Percentiles rank a stretch among this genome's conserved stretches.
phyloP scores from a whole-genome alignment of 805 yeast genomes.

The Myxozyma mucilagina region DNA sequence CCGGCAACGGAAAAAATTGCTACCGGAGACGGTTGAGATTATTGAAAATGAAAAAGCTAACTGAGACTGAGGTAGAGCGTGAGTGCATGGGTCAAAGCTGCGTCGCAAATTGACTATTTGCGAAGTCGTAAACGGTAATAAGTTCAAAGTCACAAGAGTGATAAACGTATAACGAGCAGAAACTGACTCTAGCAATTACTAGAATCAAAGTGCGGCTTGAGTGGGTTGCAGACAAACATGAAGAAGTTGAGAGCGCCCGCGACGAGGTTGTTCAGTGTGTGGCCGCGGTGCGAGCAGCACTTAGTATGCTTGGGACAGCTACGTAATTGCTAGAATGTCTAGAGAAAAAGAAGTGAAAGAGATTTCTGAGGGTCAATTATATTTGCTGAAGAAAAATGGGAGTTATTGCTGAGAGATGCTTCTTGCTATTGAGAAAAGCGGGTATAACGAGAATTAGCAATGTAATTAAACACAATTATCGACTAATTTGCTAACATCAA shows the following conservation, averaged over 20 bases:
- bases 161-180: background rate
- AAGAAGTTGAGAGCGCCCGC: constrained; percentile 16
- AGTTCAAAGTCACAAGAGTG: background rate
- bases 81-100: constrained; percentile 19
- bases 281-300: constrained; percentile 21
- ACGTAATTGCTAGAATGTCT: background rate
- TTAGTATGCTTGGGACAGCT: constrained; percentile 11
- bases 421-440: no score
- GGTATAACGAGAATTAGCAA: no score
- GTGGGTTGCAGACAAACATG: constrained; percentile 15
- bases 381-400: no score
- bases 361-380: background rate
- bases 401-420: no score
- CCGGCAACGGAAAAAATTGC: background rate
- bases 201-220: constrained; percentile 19
- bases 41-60: no score
- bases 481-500: no score
- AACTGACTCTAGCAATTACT: background rate
- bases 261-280: constrained; percentile 17
- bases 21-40: no score
- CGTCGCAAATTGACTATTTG: constrained; percentile 15
- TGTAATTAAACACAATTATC: no score
- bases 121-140: constrained; percentile 23
- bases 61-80: constrained; percentile 3
- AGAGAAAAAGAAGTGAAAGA: background rate